These are phyloP conservation scores for Nakazawaea wickerhamii DNA, from an alignment of 805 yeast species.

Conservation along the genomic window DNA sequence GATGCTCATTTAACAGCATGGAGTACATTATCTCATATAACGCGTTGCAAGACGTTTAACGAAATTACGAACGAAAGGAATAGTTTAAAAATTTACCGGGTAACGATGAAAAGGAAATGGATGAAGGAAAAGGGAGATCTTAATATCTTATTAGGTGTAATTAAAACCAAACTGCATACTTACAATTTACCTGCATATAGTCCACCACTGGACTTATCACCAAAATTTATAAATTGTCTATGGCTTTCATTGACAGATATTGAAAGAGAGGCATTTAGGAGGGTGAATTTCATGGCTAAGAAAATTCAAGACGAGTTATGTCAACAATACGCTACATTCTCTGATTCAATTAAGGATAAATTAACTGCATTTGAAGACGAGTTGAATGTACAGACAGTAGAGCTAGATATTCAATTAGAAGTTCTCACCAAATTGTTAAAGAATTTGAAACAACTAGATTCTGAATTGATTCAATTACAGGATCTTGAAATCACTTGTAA, in stretches of 20 bases:
- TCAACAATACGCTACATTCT: slow-evolving; percentile 25
- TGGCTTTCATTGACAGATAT: slow-evolving; percentile 27
- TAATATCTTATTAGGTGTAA: slow-evolving; percentile 28
- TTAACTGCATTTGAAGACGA: slow-evolving; percentile 22
- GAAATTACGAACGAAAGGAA: slow-evolving; percentile 22
- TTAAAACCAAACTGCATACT: slow-evolving; percentile 30
- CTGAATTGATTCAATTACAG: slow-evolving; percentile 22
- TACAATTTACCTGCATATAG: slow-evolving; percentile 27
- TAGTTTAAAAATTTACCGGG: slow-evolving; percentile 23
- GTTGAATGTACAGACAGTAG: slow-evolving; percentile 26
- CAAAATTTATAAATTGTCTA: slow-evolving; percentile 23
- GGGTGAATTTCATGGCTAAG: slow-evolving; percentile 26
- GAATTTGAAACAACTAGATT: slow-evolving; percentile 30
- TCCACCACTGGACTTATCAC: slow-evolving; percentile 27
- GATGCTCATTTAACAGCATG: slow-evolving; percentile 19
- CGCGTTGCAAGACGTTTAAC: slow-evolving; percentile 20
- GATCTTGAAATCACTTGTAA: slow-evolving; percentile 21
- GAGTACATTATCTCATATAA: slow-evolving; percentile 16
- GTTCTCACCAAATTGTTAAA: slow-evolving; percentile 28
- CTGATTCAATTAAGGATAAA: slow-evolving; percentile 24
- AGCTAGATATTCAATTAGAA: slow-evolving; percentile 31
- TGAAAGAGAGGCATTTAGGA: slow-evolving; percentile 26
- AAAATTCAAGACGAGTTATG: slow-evolving; percentile 27
- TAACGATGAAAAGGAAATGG: slow-evolving; percentile 29
- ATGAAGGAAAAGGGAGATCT: slow-evolving; percentile 30